Base-by-base conservation (phyloP, 768 basidiomycete species). In the Ephemerocybe angulata region DNA sequence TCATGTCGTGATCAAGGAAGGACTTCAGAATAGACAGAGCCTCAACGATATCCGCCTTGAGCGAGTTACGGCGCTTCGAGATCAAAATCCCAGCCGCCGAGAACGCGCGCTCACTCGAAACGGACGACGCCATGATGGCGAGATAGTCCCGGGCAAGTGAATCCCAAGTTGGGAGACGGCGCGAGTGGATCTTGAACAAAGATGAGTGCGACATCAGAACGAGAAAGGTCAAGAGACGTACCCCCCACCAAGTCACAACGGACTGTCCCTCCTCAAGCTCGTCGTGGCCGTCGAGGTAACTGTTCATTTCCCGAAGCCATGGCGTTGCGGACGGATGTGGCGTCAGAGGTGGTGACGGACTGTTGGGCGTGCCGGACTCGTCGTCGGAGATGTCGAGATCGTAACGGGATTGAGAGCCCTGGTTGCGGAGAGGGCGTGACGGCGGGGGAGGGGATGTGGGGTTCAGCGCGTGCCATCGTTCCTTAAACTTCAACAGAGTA, bases 91-190 rank as follows among this genome's bases (percentile, higher is more conserved):
- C n/a, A n/a, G n/a, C n/a, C n/a, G n/a, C n/a, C n/a, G n/a, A n/a
- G n/a, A n/a, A n/a, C n/a, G n/a, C n/a, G n/a, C n/a, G n/a, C n/a
- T n/a, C n/a, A n/a, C n/a, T n/a, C n/a, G n/a, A n/a, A n/a, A n/a
- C n/a, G n/a, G n/a, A n/a, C n/a, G n/a, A n/a, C 10, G 67, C 70
- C 70, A 75, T 75, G 38, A 77, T 71, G 1, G 70, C 56, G 17
- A 77, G 67, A 42, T 70, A 69, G 50, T 77, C 73, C 12, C 58
- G 52, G 8, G 73, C 71, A 19, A 77, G 62, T 0, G 70, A 70
- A 1, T 66, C 69, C 71, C 71, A 75, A 1, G 65, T 63, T 3
- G 67, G 71, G 56, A 70, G 33, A 3, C 51, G 37, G 3, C 25
- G 40, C 4, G 51, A n/a, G n/a, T 52, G 7, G 3, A 19, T 25